phyloP scores from a whole-genome alignment of 2,329 filamentous ascomycete genomes.

The Westerdykella aurantiaca region DNA sequence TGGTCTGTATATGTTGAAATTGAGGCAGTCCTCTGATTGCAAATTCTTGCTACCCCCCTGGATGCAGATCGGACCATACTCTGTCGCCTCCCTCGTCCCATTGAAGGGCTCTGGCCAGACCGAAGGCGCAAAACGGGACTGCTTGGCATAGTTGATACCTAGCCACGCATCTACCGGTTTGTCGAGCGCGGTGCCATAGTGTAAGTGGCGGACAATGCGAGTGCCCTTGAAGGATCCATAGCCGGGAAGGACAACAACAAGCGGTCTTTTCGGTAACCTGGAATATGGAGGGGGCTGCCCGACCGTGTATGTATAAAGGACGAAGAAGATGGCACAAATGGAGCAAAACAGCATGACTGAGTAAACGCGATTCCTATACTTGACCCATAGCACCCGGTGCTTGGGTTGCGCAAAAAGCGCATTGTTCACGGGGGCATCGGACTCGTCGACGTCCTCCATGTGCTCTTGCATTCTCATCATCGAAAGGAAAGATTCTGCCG shows the following conservation, averaged over 20 bases:
- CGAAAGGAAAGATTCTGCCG: too few relatives aligned
- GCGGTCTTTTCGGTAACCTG: conserved; percentile 5
- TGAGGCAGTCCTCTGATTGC: conserved; percentile 34
- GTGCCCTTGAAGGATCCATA: conserved; percentile 41
- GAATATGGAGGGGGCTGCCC: conserved; percentile 1
- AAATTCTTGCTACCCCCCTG: conserved; percentile 34
- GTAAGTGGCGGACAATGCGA: conserved; percentile 32
- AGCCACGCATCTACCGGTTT: conserved; percentile 44
- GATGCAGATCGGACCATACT: conserved; percentile 41
- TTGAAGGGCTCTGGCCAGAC: conserved; percentile 40
- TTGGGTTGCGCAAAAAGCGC: not conserved
- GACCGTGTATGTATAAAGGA: not conserved
- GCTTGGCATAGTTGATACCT: conserved; percentile 45
- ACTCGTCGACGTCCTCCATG: too few relatives aligned
- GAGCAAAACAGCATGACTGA: not conserved
- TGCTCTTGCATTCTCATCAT: too few relatives aligned
- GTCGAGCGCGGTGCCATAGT: conserved; percentile 26
- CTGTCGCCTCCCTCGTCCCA: conserved; percentile 35
- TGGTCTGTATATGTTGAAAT: conserved; percentile 28
- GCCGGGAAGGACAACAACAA: conserved; percentile 31
- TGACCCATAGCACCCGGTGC: not conserved
- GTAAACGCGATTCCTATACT: not conserved
- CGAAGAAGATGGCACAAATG: not conserved
- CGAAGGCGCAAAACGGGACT: conserved; percentile 39
- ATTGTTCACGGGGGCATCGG: not conserved